Conservation (phyloP, 805 yeast species). For the Metschnikowia cubensis region DNA sequence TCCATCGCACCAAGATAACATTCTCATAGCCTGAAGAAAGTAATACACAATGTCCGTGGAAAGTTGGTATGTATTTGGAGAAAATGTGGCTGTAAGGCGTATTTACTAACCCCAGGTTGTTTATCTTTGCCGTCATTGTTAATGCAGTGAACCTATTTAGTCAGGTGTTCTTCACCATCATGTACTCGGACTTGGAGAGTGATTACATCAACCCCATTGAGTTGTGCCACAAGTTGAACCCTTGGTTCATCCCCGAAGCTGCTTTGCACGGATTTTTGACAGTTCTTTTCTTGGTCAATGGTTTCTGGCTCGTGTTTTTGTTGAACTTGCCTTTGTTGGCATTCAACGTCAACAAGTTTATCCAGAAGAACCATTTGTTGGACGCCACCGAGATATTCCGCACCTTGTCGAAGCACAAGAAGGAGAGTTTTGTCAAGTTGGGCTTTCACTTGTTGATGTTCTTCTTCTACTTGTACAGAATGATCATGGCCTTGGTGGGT, state of each 20-base stretch:
- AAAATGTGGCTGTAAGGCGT: too few species aligned
- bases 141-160: constrained; percentile 86
- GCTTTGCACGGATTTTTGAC: constrained; percentile 72
- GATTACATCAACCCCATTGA: constrained; percentile 98
- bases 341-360: constrained; percentile 75
- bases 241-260: constrained; percentile 88
- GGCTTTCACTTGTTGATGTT: constrained; percentile 89
- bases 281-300: constrained; percentile 69
- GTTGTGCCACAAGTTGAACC: constrained; percentile 87
- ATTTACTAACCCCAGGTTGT: constrained; percentile 40
- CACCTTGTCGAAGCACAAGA: constrained; percentile 88
- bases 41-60: constrained; percentile 23
- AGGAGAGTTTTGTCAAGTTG: constrained; percentile 83
- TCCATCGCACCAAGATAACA: constrained; percentile 2
- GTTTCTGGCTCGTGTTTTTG: constrained; percentile 88
- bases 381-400: constrained; percentile 98
- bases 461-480: constrained; percentile 92
- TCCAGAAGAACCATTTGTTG: constrained; percentile 75
- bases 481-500: constrained; percentile 88
- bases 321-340: constrained; percentile 80
- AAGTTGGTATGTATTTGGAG: constrained; percentile 22
- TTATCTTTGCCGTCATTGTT: constrained; percentile 72
- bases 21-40: neutral
- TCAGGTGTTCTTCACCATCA: constrained; percentile 92
- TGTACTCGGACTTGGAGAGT: constrained; percentile 91